A percentile compares a stretch with the other conserved stretches of the same genome.
Evolutionary conservation across 768 basidiomycete genomes (phyloP).

Genomic region (Lactifluus pinguis): DNA sequence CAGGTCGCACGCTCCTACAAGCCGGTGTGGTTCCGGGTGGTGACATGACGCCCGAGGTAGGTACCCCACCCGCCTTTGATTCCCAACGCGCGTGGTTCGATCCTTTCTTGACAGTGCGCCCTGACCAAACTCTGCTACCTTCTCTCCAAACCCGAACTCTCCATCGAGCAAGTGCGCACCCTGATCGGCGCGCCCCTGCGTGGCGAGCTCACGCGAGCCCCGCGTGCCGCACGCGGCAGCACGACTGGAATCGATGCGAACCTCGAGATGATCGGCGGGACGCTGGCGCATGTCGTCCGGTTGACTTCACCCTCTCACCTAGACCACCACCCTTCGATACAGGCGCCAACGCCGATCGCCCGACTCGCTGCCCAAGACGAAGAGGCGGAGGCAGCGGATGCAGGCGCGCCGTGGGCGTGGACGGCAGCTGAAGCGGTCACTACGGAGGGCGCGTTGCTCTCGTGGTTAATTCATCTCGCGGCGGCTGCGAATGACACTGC

Average conservation of each 20-base stretch:
- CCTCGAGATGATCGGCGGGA: slow-evolving; percentile 51
- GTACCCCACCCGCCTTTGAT: slow-evolving; percentile 3
- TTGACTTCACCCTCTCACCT: slow-evolving; percentile 37
- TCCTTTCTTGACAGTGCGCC: slow-evolving; percentile 51
- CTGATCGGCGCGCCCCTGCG: slow-evolving; percentile 74
- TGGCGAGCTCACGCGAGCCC: slow-evolving; percentile 69
- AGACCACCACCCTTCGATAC: no score
- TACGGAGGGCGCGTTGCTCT: slow-evolving; percentile 63
- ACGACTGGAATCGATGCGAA: slow-evolving; percentile 38
- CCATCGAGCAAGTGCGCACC: slow-evolving; percentile 55
- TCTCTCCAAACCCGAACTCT: slow-evolving; percentile 76
- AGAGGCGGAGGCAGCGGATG: slow-evolving; percentile 32
- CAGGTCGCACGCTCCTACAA: slow-evolving; percentile 57
- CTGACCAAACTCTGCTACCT: slow-evolving; percentile 86
- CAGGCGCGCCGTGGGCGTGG: slow-evolving; percentile 62
- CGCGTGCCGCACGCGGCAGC: slow-evolving; percentile 26
- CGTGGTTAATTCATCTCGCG: slow-evolving; percentile 73
- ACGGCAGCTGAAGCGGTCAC: slow-evolving; percentile 68
- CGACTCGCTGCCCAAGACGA: slow-evolving; percentile 23
- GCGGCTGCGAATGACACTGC: slow-evolving; percentile 61
- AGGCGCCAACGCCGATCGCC: no score
- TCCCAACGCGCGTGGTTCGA: no score
- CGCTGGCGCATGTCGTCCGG: slow-evolving; percentile 61
- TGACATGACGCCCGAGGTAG: slow-evolving; percentile 94
- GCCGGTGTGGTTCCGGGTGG: slow-evolving; percentile 73